Evolutionary conservation across 257 asterid species (phyloP).

Genomic region (Fraxinus excelsior): DNA sequence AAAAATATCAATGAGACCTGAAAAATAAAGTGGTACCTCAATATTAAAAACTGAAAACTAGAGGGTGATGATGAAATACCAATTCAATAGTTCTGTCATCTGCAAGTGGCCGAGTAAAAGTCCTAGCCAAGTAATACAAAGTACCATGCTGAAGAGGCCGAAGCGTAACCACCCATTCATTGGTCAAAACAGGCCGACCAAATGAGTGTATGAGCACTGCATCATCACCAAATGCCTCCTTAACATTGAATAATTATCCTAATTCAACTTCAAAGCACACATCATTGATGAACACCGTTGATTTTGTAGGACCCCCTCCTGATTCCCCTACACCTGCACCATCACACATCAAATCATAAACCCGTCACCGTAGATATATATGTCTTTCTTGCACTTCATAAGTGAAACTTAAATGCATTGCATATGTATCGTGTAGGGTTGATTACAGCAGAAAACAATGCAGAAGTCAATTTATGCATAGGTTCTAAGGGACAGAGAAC

Average conservation of each 20-base stretch:
- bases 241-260: constrained; percentile 61
- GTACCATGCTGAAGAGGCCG: constrained; percentile 83
- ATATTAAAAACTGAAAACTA: no score
- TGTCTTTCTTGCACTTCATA: background rate
- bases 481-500: background rate
- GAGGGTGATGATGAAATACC: background rate
- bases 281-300: constrained; percentile 85
- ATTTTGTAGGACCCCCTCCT: constrained; percentile 40
- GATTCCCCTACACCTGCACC: constrained; percentile 47
- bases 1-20: background rate
- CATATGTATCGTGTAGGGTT: background rate
- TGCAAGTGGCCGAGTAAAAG: background rate
- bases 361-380: background rate
- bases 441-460: background rate
- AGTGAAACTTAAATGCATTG: background rate
- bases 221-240: constrained; percentile 83
- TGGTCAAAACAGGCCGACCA: constrained; percentile 75
- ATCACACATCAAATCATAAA: constrained; percentile 36
- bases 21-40: no score
- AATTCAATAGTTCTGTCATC: background rate
- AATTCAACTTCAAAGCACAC: constrained; percentile 77
- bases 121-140: constrained; percentile 67
- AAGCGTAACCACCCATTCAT: constrained; percentile 80
- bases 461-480: background rate
- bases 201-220: constrained; percentile 71